Conservation (phyloP, 2,329 filamentous ascomycete genomes). For the Hypoxylon sp. region DNA sequence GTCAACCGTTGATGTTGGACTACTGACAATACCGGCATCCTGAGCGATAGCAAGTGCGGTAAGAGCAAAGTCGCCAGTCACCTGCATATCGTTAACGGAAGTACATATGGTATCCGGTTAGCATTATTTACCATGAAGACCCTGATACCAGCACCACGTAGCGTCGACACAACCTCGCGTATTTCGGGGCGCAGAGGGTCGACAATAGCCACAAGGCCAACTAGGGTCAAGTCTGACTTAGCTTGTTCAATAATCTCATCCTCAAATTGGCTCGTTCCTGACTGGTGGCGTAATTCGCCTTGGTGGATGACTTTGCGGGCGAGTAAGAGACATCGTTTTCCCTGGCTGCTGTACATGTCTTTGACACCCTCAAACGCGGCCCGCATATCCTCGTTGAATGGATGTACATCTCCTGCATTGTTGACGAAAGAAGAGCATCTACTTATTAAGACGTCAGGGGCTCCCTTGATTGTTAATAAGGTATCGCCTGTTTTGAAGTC, state of each 20-base stretch:
- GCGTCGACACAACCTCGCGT: conserved; percentile 73
- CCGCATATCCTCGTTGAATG: conserved; percentile 63
- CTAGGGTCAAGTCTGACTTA: conserved; percentile 76
- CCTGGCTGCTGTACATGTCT: conserved; percentile 77
- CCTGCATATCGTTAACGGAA: conserved; percentile 54
- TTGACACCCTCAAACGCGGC: conserved; percentile 71
- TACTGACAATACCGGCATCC: conserved; percentile 79
- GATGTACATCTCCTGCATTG: conserved; percentile 67
- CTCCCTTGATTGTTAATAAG: conserved; percentile 83
- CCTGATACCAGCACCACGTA: conserved; percentile 79
- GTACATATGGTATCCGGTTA: background rate
- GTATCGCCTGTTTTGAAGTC: conserved; percentile 58
- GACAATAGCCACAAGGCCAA: conserved; percentile 83
- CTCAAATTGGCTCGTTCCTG: conserved; percentile 68
- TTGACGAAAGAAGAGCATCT: conserved; percentile 72
- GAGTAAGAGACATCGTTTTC: conserved; percentile 77
- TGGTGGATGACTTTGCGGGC: conserved; percentile 71
- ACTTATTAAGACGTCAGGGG: conserved; percentile 79
- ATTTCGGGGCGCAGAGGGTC: conserved; percentile 84
- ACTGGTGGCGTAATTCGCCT: conserved; percentile 56
- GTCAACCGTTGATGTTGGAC: conserved; percentile 64
- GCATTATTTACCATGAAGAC: conserved; percentile 76
- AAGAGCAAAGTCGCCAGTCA: conserved; percentile 83
- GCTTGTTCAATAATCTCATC: conserved; percentile 70
- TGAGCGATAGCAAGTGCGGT: conserved; percentile 81